Conservation (phyloP, 1,284 basidiomycete species). For the Sporisorium sorghi region DNA sequence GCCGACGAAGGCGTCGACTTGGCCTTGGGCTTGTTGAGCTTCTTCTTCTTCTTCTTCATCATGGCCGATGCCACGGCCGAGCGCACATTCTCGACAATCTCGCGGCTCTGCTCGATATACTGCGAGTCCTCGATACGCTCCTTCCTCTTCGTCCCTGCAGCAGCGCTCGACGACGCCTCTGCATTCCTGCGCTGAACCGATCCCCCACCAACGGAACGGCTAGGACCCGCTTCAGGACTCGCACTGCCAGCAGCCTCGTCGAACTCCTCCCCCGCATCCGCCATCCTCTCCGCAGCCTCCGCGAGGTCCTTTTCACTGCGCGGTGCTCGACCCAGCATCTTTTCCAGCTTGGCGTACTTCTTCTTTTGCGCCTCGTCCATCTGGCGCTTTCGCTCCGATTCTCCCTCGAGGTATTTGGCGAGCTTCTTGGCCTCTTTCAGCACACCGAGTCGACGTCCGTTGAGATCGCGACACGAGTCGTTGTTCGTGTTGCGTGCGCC, state of each 20-base stretch:
- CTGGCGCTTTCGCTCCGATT: slow-evolving; percentile 83
- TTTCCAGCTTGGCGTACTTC: slow-evolving; percentile 84
- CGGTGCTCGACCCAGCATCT: slow-evolving; percentile 60
- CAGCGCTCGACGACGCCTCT: slow-evolving; percentile 58
- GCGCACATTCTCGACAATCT: slow-evolving; percentile 91
- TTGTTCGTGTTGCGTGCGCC: slow-evolving; percentile 77
- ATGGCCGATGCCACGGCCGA: slow-evolving; percentile 79
- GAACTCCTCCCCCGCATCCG: slow-evolving; percentile 60
- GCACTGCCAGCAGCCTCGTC: slow-evolving; percentile 39
- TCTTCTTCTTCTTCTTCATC: slow-evolving; percentile 56
- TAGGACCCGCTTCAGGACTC: slow-evolving; percentile 26
- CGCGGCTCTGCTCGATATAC: slow-evolving; percentile 89
- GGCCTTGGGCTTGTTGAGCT: slow-evolving; percentile 36
- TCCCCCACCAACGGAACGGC: slow-evolving; percentile 4
- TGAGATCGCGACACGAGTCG: slow-evolving; percentile 93
- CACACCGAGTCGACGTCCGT: slow-evolving; percentile 87
- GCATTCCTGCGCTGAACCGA: slow-evolving; percentile 1
- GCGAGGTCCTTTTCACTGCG: slow-evolving; percentile 67
- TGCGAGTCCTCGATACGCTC: slow-evolving; percentile 87
- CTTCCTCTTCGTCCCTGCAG: slow-evolving; percentile 78
- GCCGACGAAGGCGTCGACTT: slow-evolving; percentile 14
- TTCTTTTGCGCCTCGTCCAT: slow-evolving; percentile 76
- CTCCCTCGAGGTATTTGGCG: slow-evolving; percentile 86
- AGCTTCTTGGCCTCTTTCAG: slow-evolving; percentile 96
- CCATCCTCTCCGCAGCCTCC: slow-evolving; percentile 62